Base-by-base conservation (phyloP, 495 filamentous ascomycete species). In the Aspergillus leporis region DNA sequence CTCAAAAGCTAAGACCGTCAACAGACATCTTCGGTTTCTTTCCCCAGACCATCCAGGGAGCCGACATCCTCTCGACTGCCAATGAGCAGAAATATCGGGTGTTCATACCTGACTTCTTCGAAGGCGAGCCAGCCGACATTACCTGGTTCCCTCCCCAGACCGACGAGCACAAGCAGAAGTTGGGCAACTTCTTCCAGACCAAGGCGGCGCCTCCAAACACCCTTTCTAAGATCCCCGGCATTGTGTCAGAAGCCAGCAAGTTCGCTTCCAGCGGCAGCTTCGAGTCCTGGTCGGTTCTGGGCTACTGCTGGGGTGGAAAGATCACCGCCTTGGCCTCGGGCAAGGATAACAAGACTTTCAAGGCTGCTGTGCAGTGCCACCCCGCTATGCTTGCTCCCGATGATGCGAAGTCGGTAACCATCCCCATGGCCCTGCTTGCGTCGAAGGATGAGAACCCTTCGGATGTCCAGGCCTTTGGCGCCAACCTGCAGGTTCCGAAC, bases 271-370 rank as follows among this genome's bases (percentile, higher is more conserved):
- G 58, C 40, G 73, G 63, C 12, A 40, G 49, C 30, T 86, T 95
- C 64, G 78, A 87, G 65, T 87, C 83, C 31, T 97, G 91, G 91
- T 92, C 80, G n/a, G 79, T 91, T 57, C 70, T 97, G n/a, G 93
- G 93, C 14, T 92, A 82, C 83, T 98, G 93, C 83, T 98, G 93
- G 93, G 93, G 93, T 56, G 92, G 89, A 55, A 96, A 96, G 80
- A 84, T 89, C 51, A 76, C 82, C 16, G 80, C 82, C n/a, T 78
- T 90, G n/a, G 75, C 85, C 31, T 75, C 81, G 5, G 75, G 71
- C 4, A 68, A 80, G 21, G 75, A 81, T 30, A 85, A 82, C 64
- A 83, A 76, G 28, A 76, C 75, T 38, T 96, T 96, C 78, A 84
- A 83, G 56, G 84, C 85, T 1, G 89, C 76, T 1, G 87, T 84